Evolutionary conservation across 176 grass and related monocot genomes (phyloP).

Genomic region (Dactylis glomerata): DNA sequence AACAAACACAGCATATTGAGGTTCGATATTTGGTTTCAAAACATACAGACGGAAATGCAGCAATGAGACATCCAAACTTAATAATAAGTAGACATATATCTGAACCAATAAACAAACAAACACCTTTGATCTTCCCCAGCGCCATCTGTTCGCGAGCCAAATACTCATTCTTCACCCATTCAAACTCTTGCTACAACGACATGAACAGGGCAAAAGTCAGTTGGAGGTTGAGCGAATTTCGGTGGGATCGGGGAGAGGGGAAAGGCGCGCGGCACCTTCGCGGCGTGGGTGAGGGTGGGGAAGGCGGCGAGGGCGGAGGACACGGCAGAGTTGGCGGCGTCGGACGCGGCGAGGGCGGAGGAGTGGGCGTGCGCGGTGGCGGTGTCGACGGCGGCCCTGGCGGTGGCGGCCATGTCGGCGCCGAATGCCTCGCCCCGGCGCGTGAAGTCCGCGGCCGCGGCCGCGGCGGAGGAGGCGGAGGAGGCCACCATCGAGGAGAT

Average conservation of each 20-base stretch:
- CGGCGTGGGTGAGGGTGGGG: constrained; percentile 34
- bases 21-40: not conserved
- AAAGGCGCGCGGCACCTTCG: constrained; percentile 25
- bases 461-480: constrained; percentile 31
- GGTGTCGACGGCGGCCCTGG: constrained; percentile 28
- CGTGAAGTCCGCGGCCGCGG: constrained; percentile 28
- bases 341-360: constrained; percentile 23
- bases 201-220: not conserved
- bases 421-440: constrained; percentile 44
- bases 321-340: constrained; percentile 26
- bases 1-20: not conserved
- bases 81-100: not conserved
- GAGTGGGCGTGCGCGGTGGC: constrained; percentile 23
- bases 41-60: not conserved
- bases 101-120: not conserved
- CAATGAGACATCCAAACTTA: not conserved
- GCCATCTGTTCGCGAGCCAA: constrained; percentile 34
- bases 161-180: constrained; percentile 44
- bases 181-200: constrained; percentile 20
- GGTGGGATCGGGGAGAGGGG: constrained; percentile 8
- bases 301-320: constrained; percentile 22
- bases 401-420: constrained; percentile 38
- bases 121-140: constrained; percentile 59
- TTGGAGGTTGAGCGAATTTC: not conserved
- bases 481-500: constrained; percentile 50